Conservation (phyloP, 2,329 filamentous ascomycete species). For the Alternaria sp. region DNA sequence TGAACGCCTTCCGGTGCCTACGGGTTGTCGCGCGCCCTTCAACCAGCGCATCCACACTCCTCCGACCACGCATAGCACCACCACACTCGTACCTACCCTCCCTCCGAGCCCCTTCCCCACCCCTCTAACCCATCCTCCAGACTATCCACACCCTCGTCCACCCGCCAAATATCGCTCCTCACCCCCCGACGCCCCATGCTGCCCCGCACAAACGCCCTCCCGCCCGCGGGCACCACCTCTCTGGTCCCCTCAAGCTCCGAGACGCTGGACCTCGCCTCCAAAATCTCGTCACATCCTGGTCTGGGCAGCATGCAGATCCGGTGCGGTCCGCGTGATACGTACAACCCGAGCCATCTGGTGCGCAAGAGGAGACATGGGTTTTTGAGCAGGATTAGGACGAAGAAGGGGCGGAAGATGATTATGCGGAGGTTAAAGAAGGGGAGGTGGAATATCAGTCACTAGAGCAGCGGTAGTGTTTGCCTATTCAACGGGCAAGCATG, state of each 20-base stretch:
- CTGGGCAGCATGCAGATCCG: slow-evolving; percentile 51
- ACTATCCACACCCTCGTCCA: slow-evolving; percentile 9
- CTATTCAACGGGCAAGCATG: no score
- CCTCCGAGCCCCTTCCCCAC: not conserved
- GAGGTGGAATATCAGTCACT: slow-evolving; percentile 49
- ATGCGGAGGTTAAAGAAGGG: slow-evolving; percentile 62
- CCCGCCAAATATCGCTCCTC: slow-evolving; percentile 38
- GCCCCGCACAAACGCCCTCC: slow-evolving; percentile 20
- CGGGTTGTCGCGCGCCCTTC: slow-evolving; percentile 31
- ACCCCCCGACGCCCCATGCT: slow-evolving; percentile 34
- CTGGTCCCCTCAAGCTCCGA: slow-evolving; percentile 18
- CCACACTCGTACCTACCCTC: slow-evolving; percentile 26
- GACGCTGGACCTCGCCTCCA: slow-evolving; percentile 43
- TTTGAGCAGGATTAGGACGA: slow-evolving; percentile 58
- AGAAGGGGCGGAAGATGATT: slow-evolving; percentile 61
- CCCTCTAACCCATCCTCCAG: slow-evolving; percentile 4
- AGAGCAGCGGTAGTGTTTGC: no score
- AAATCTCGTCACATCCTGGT: slow-evolving; percentile 46
- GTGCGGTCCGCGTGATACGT: slow-evolving; percentile 61
- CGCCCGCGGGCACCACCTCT: slow-evolving; percentile 22
- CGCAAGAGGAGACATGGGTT: slow-evolving; percentile 69
- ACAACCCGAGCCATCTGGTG: slow-evolving; percentile 64
- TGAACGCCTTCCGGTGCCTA: slow-evolving; percentile 45
- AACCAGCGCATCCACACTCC: slow-evolving; percentile 19
- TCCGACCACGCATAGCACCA: slow-evolving; percentile 24